A percentile compares a stretch with the other conserved stretches of the same genome.
Evolutionary conservation across 306 rosid species (phyloP).

Genomic region (Psophocarpus tetragonolobus): DNA sequence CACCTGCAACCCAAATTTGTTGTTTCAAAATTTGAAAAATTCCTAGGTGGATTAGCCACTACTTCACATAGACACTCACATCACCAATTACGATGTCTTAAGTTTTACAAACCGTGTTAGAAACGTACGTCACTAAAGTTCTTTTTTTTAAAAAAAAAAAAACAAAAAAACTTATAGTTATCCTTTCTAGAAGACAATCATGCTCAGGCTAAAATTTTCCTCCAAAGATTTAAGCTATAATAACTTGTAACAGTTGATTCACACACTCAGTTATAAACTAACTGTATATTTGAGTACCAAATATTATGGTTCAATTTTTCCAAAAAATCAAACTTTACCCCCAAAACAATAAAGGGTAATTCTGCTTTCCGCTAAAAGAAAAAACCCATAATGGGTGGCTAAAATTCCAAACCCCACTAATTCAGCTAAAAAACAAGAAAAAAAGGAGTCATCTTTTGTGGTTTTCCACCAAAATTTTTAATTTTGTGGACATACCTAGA

Average conservation of each 20-base stretch:
- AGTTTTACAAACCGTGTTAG: not conserved
- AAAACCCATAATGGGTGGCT: not conserved
- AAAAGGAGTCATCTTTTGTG: not conserved
- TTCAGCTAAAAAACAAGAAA: constrained; percentile 7
- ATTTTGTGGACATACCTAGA: constrained; percentile 57
- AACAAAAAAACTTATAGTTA: too few species aligned
- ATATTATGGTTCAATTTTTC: not conserved
- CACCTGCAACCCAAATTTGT: constrained; percentile 59
- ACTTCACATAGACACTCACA: not conserved
- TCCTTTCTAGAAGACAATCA: not conserved
- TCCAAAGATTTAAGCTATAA: too few species aligned
- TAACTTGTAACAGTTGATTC: not conserved
- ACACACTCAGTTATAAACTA: not conserved
- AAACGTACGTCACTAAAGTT: not conserved
- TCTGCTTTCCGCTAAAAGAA: not conserved
- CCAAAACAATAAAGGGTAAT: not conserved
- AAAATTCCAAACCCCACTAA: constrained; percentile 30
- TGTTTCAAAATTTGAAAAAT: constrained; percentile 14
- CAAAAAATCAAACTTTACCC: constrained; percentile 12
- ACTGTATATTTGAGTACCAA: not conserved
- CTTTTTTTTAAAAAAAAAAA: not conserved
- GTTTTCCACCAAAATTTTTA: too few species aligned
- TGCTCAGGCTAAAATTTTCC: too few species aligned
- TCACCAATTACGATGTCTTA: not conserved
- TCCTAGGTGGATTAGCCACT: not conserved